Percentiles rank a stretch among this genome's conserved stretches.
These are phyloP conservation scores for Pseudogymnoascus sp. DNA, from an alignment of 2,329 filamentous ascomycete genomes.

Conservation along the genomic window DNA sequence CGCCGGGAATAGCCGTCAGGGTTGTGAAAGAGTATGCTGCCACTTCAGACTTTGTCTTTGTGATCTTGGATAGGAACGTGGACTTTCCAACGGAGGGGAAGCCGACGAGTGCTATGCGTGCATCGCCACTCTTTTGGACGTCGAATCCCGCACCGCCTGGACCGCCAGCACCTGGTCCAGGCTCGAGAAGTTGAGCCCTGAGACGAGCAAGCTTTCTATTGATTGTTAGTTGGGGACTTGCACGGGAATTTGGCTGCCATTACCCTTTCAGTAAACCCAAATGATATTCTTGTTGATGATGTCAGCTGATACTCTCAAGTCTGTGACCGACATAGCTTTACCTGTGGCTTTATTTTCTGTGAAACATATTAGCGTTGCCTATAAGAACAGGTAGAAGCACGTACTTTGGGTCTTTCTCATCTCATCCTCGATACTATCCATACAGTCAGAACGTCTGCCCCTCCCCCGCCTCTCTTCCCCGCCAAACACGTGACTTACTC, in stretches of 20 bases:
- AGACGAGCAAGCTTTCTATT: constrained; percentile 87
- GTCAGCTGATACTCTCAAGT: constrained; percentile 28
- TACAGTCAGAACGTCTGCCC: constrained; percentile 19
- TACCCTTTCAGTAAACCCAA: constrained; percentile 95
- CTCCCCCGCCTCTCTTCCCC: background rate
- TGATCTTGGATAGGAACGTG: constrained; percentile 97
- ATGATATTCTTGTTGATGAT: constrained; percentile 76
- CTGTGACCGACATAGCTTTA: constrained; percentile 39
- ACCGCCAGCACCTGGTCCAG: constrained; percentile 67
- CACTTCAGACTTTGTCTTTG: constrained; percentile 93
- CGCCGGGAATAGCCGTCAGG: constrained; percentile 91
- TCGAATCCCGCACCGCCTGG: constrained; percentile 80
- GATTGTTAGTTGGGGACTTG: background rate
- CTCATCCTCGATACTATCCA: constrained; percentile 90
- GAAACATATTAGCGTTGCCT: constrained; percentile 9
- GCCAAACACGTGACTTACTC: constrained; percentile 53
- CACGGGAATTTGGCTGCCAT: constrained; percentile 20
- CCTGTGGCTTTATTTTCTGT: constrained; percentile 98
- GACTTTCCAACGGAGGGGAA: constrained; percentile 99
- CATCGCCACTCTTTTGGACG: constrained; percentile 93
- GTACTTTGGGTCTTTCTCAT: constrained; percentile 98
- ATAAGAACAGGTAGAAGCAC: constrained; percentile 21
- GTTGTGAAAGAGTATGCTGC: constrained; percentile 97
- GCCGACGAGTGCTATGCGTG: constrained; percentile 92
- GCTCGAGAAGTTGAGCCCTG: constrained; percentile 88